These are phyloP conservation scores for Kluyveromyces siamensis DNA, from an alignment of 805 yeast genomes.

Conservation along the genomic window DNA sequence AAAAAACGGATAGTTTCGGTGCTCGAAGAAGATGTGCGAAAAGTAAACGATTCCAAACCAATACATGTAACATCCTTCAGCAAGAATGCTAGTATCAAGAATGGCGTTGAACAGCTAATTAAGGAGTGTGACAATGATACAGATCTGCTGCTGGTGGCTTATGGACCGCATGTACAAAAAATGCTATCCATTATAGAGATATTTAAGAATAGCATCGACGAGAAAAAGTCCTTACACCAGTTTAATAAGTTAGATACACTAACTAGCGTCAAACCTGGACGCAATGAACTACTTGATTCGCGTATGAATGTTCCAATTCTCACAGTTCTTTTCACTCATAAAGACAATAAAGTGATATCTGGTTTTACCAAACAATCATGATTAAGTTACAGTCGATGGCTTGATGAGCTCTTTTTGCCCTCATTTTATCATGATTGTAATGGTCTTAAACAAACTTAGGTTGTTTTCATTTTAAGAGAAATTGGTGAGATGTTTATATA, in stretches of 20 bases:
- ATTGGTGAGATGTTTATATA: too few species aligned
- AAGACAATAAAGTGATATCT: slow-evolving; percentile 4
- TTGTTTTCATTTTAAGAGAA: too few species aligned
- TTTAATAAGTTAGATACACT: slow-evolving; percentile 19
- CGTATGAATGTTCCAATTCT: slow-evolving; percentile 17
- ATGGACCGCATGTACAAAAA: slow-evolving; percentile 23
- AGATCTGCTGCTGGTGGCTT: slow-evolving; percentile 10
- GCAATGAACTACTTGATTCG: slow-evolving; percentile 20
- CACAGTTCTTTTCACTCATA: slow-evolving; percentile 6
- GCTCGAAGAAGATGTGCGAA: slow-evolving; percentile 2
- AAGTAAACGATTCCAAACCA: not conserved
- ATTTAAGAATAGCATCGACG: slow-evolving; percentile 8
- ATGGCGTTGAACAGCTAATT: slow-evolving; percentile 11
- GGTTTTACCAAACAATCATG: slow-evolving; percentile 11
- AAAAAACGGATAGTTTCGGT: slow-evolving; percentile 12
- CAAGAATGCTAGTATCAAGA: slow-evolving; percentile 17
- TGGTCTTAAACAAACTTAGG: too few species aligned
- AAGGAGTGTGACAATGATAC: not conserved
- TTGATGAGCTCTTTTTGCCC: not conserved
- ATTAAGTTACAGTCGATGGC: not conserved
- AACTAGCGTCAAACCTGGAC: slow-evolving; percentile 12
- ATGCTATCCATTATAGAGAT: slow-evolving; percentile 19
- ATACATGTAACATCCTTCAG: slow-evolving; percentile 8
- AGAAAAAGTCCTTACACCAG: slow-evolving; percentile 7
- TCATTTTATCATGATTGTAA: too few species aligned